A percentile compares a stretch with the other conserved stretches of the same genome.
Evolutionary conservation across 371 early-diverging fungal species (phyloP).

Genomic region (Mucor indicus): DNA sequence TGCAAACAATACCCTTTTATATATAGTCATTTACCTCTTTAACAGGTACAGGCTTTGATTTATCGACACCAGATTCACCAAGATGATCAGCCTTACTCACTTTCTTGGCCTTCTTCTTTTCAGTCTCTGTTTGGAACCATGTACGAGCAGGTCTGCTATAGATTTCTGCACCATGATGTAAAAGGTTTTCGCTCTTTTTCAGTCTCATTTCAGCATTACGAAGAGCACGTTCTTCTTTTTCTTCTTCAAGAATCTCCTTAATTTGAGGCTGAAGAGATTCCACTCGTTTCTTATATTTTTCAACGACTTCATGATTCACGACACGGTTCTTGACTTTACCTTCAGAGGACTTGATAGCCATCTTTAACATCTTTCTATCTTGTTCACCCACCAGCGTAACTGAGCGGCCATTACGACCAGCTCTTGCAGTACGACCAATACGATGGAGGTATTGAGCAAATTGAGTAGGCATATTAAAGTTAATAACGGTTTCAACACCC

Average conservation of each 20-base stretch:
- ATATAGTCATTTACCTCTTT: no score
- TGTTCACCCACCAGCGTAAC: conserved; percentile 90
- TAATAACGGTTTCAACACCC: conserved; percentile 98
- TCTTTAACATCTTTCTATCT: conserved; percentile 91
- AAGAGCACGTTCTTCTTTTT: conserved; percentile 75
- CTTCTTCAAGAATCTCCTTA: conserved; percentile 77
- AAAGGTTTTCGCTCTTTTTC: conserved; percentile 79
- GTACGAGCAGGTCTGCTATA: conserved; percentile 85
- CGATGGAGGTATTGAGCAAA: conserved; percentile 98
- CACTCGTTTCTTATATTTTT: conserved; percentile 70
- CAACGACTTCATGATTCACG: conserved; percentile 73
- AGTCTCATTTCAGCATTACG: conserved; percentile 89
- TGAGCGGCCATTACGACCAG: conserved; percentile 82
- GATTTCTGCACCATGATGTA: conserved; percentile 85
- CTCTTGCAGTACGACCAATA: conserved; percentile 99
- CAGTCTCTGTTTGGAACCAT: conserved; percentile 86
- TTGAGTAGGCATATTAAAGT: conserved; percentile 97
- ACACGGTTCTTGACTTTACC: conserved; percentile 83
- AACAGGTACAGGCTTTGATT: no score
- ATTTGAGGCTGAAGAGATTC: conserved; percentile 66
- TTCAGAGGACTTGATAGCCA: conserved; percentile 84
- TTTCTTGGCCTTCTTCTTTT: conserved; percentile 43
- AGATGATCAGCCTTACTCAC: conserved; percentile 9
- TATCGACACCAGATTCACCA: conserved; percentile 3
- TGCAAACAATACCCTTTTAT: no score